Evolutionary conservation across 768 basidiomycete species (phyloP), one percentile per base, ranked within the genome.

Genomic region (Arthromyces matolae): DNA sequence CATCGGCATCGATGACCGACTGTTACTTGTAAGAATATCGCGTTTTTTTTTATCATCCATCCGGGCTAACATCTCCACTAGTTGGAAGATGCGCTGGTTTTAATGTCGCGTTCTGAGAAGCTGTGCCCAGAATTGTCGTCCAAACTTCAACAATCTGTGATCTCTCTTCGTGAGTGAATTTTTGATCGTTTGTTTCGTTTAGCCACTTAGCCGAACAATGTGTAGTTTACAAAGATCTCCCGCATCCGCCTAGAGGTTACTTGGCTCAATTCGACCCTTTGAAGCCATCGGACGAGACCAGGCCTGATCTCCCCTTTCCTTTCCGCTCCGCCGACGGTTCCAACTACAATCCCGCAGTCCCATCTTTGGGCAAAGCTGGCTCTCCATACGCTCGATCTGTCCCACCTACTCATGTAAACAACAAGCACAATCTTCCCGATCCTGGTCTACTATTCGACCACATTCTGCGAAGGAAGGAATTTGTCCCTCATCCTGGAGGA

Each of bases 161-260:
- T 88, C 35, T 68, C 66, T 45, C 63, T 82, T 39, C 68, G 86
- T 87, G 60, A 59, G 84, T 71, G 33, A 37, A n/a, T n/a, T n/a
- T 36, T 18, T 44, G 22, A 47, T 50, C 41, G 49, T 33, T 28
- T 41, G 31, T 18, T 37, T 38, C n/a, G n/a, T n/a, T n/a, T n/a
- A n/a, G n/a, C n/a, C n/a, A n/a, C n/a, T n/a, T n/a, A n/a, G n/a
- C n/a, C 4, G 9, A 23, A 18, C 9, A 20, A 16, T 23, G n/a
- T n/a, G n/a, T 62, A 86, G 84, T 89, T 33, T 89, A 83, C 71
- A 81, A 84, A 51, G 89, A 89, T 63, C 77, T 92, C 28, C 86
- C 87, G 3, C 89, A 89, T 52, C 88, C 88, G 4, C 82, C 86
- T 8, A 65, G 63, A 40, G 71, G 70, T 9, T 86, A 80, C 59